Conservation (phyloP, 257 asterid genomes). For the Primulina eburnea region DNA sequence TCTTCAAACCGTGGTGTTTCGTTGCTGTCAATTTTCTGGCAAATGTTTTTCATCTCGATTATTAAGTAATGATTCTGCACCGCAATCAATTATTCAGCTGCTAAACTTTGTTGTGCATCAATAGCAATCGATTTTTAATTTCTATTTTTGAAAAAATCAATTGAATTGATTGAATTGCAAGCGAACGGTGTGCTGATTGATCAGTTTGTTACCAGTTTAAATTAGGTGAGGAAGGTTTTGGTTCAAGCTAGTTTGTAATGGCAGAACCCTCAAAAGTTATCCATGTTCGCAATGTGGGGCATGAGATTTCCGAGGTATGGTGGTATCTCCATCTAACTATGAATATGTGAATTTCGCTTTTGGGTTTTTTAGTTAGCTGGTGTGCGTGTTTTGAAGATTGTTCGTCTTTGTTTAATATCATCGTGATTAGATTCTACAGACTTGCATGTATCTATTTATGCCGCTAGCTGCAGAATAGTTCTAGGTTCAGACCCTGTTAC, state of each 20-base stretch:
- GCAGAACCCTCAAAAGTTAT: constrained; percentile 92
- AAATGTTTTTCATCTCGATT: not conserved
- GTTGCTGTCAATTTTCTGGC: not conserved
- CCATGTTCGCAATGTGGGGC: constrained; percentile 97
- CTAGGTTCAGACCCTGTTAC: constrained; percentile 9
- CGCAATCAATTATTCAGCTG: not conserved
- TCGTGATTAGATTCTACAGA: not conserved
- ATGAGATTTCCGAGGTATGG: constrained; percentile 89
- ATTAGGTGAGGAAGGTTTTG: constrained; percentile 24
- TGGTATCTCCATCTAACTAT: constrained; percentile 3
- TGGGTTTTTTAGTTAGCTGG: constrained; percentile 9
- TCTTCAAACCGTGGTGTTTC: not conserved
- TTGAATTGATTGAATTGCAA: constrained; percentile 18
- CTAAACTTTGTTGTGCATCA: not conserved
- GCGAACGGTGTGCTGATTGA: constrained; percentile 14
- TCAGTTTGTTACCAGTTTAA: constrained; percentile 9
- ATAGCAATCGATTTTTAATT: not conserved
- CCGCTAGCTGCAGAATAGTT: not conserved
- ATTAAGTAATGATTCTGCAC: constrained; percentile 4
- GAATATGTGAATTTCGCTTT: constrained; percentile 12
- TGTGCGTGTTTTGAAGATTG: constrained; percentile 9
- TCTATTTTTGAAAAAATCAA: too few relatives aligned
- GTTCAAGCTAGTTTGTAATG: constrained; percentile 54
- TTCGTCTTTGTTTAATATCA: not conserved
- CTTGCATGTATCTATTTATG: not conserved